Percentiles rank a stretch among this genome's conserved stretches.
These are phyloP conservation scores for Diplodia seriata DNA, from an alignment of 2,329 filamentous ascomycete genomes.

Conservation along the genomic window DNA sequence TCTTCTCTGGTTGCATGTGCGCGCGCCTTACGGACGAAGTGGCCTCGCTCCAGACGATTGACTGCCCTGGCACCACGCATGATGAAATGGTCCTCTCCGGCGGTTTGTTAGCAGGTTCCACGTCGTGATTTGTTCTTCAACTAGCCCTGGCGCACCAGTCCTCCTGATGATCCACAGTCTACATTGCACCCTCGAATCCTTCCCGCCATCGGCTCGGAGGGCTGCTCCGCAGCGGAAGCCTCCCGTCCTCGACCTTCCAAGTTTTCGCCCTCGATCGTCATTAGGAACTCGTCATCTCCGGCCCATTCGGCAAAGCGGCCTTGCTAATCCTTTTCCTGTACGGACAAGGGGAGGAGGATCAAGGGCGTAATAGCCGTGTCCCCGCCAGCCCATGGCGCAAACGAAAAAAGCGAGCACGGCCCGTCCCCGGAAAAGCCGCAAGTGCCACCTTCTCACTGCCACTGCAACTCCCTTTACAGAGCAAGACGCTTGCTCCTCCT, in stretches of 20 bases:
- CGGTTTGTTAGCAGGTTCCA: neutral
- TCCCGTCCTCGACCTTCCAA: constrained; percentile 2
- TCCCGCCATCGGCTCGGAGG: neutral
- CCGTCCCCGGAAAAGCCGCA: constrained; percentile 3
- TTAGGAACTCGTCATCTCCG: constrained; percentile 1
- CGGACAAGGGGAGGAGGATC: neutral
- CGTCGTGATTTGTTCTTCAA: neutral
- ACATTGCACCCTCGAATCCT: no score
- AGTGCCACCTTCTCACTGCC: neutral
- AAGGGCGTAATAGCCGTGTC: neutral
- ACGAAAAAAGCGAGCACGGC: neutral
- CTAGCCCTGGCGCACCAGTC: no score
- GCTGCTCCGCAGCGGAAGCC: neutral
- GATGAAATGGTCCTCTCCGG: neutral
- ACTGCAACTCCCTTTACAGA: neutral
- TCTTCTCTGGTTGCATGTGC: neutral
- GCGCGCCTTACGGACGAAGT: neutral
- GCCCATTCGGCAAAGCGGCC: neutral
- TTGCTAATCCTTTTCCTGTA: neutral
- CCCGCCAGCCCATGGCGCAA: neutral
- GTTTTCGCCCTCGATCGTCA: neutral
- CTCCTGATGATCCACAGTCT: no score
- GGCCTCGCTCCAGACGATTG: neutral
- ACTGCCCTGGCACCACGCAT: neutral
- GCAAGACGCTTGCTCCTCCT: neutral